Evolutionary conservation across 129 eudicot species (phyloP).

Genomic region (Solidago caesia): DNA sequence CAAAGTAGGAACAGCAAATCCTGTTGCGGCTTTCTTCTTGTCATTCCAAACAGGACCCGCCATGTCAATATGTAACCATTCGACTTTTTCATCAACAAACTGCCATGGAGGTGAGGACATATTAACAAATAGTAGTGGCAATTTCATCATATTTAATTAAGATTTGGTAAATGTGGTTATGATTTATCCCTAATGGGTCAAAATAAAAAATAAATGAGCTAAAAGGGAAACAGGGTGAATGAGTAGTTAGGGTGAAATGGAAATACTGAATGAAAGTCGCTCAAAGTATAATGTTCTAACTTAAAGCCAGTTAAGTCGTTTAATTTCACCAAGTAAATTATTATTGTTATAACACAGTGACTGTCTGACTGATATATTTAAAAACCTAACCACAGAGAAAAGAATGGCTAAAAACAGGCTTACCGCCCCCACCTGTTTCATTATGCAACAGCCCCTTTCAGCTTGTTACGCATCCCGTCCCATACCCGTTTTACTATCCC

Average conservation of each 20-base stretch:
- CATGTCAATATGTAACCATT: conserved; percentile 95
- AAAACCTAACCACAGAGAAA: not conserved
- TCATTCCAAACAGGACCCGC: conserved; percentile 97
- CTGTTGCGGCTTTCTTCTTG: conserved; percentile 84
- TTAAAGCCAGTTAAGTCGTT: too few relatives aligned
- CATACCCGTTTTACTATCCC: conserved; percentile 1
- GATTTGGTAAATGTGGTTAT: not conserved
- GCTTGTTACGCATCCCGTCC: not conserved
- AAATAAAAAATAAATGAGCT: not conserved
- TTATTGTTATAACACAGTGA: too few relatives aligned
- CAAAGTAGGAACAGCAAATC: conserved; percentile 80
- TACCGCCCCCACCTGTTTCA: not conserved
- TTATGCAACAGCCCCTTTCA: not conserved
- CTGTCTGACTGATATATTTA: not conserved
- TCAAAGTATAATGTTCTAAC: too few relatives aligned
- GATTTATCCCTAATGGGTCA: not conserved
- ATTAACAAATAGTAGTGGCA: not conserved
- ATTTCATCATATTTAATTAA: not conserved
- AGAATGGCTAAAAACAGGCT: not conserved
- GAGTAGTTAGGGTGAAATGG: too few relatives aligned
- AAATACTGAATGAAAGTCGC: too few relatives aligned
- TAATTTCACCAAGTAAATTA: too few relatives aligned
- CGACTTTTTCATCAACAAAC: conserved; percentile 94
- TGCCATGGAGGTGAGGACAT: conserved; percentile 26
- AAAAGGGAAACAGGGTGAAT: not conserved